Evolutionary conservation across 2,329 filamentous ascomycete species (phyloP).

Genomic region (Fusarium dimerum): DNA sequence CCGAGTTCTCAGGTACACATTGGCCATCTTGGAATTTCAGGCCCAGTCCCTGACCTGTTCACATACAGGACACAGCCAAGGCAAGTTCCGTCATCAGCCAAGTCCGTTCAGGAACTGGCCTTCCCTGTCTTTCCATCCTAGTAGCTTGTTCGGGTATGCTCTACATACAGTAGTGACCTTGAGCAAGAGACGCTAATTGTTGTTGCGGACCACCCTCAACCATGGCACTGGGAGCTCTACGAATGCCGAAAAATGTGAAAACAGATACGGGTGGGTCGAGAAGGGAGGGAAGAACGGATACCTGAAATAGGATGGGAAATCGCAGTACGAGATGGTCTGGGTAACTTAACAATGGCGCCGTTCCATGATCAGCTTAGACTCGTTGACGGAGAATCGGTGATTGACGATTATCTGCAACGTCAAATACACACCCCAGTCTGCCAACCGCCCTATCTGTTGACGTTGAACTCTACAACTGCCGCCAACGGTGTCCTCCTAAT

Average conservation of each 20-base stretch:
- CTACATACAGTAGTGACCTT: constrained; percentile 4
- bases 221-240: constrained; percentile 18
- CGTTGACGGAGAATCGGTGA: neutral
- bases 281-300: neutral
- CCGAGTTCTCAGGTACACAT: neutral
- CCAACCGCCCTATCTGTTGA: neutral
- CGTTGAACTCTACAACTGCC: too few relatives aligned
- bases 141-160: neutral
- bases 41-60: neutral
- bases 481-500: neutral
- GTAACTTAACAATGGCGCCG: neutral
- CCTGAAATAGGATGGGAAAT: neutral
- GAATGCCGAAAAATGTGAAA: neutral
- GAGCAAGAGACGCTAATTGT: constrained; percentile 15
- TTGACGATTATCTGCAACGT: neutral
- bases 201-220: constrained; percentile 11
- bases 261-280: neutral
- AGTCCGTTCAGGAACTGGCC: neutral
- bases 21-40: neutral
- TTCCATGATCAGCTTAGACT: neutral
- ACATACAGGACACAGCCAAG: too few relatives aligned
- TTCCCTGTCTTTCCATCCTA: neutral
- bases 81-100: neutral
- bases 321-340: neutral
- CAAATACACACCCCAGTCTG: neutral